Base-by-base conservation (phyloP, 768 basidiomycete species). In the Phaeotremella skinneri region DNA sequence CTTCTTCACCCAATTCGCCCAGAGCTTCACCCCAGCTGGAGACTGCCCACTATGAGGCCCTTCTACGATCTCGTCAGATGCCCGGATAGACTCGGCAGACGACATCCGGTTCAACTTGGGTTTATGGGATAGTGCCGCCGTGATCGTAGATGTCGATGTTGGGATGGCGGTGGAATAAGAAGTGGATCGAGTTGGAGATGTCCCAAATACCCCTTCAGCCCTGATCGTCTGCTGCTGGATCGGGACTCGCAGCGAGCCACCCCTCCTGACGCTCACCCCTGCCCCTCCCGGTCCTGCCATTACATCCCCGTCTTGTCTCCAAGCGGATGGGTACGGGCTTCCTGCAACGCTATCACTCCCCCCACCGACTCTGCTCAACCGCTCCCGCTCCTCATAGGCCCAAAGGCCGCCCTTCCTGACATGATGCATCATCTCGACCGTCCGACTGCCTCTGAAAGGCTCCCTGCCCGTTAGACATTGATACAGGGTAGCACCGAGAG, bases 401-500 rank as follows among this genome's bases (percentile, higher is more conserved):
- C 78, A 80, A 32, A 78, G 74, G 4, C 59, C 76, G 3, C 78
- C 80, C 32, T 65, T 62, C 4, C 69, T 59, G 23, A 78, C 78
- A 55, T 73, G 70, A 45, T 77, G 64, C 74, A 79, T 79, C 62
- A 78, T 70, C 62, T 80, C 80, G 14, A 78, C 62, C 3, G 70
- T 49, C 17, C 74, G 55, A 2, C 59, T 29, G 2, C 78, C 76
- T 16, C 68, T 68, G 63, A 74, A 80, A 0, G 80, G 80, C 51
- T 80, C 79, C 7, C 71, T 56, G 0, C 77, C 79, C 5, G 75
- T 75, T 29, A 80, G 51, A 49, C 75, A 69, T 39, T 77, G 75
- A 31, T 72, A 69, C 23, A 81, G 71, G 0, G 79, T 79, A 7
- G 78, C 78, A 7, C 80, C 80, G 48, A 80, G 71, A n/a, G 76